These are phyloP conservation scores for Claviceps sp. DNA, from an alignment of 2,329 filamentous ascomycete species.

Conservation along the genomic window DNA sequence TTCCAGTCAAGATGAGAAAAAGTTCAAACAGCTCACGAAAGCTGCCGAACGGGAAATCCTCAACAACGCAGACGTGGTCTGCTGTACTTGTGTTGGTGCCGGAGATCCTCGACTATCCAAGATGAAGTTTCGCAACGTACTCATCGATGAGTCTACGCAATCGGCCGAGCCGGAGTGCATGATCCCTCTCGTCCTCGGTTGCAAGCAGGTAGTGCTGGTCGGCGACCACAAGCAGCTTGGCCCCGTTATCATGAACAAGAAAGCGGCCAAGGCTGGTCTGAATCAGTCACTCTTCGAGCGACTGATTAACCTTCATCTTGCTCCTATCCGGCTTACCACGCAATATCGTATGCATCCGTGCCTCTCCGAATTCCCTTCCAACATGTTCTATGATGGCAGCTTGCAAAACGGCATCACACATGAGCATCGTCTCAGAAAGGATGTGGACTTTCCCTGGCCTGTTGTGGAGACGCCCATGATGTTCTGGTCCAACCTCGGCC, in stretches of 20 bases:
- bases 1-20: constrained; percentile 94
- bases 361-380: constrained; percentile 91
- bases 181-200: constrained; percentile 92
- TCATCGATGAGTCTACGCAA: constrained; percentile 97
- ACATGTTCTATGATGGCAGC: constrained; percentile 99
- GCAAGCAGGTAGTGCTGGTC: constrained; percentile 97
- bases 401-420: constrained; percentile 93
- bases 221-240: constrained; percentile 97
- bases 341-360: constrained; percentile 99
- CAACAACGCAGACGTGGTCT: constrained; percentile 91
- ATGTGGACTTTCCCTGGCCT: constrained; percentile 97
- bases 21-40: constrained; percentile 90
- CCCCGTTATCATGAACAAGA: constrained; percentile 99
- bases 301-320: constrained; percentile 78
- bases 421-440: constrained; percentile 73
- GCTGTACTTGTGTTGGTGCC: constrained; percentile 95
- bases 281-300: constrained; percentile 99
- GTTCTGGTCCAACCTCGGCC: constrained; percentile 98
- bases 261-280: constrained; percentile 90
- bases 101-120: constrained; percentile 91
- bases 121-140: constrained; percentile 94
- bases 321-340: constrained; percentile 85
- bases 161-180: constrained; percentile 97
- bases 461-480: constrained; percentile 94
- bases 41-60: constrained; percentile 91